Evolutionary conservation across 108 stramenopile species (phyloP).

Genomic region (Fragilariopsis cylindrus): DNA sequence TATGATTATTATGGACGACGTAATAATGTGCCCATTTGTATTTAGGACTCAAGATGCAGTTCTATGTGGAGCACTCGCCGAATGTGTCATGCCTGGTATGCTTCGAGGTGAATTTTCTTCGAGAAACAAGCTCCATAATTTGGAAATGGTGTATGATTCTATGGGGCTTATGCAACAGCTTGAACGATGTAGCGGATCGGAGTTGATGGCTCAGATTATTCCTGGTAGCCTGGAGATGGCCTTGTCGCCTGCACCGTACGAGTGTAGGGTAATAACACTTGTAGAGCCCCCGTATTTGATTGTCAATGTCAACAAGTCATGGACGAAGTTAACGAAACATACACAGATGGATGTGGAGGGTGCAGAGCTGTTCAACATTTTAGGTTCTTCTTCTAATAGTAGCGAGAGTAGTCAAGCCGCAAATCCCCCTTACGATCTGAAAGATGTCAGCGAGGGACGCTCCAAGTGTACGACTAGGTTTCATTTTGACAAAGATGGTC

Average conservation of each 20-base stretch:
- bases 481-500: slow-evolving; percentile 70
- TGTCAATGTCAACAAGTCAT: slow-evolving; percentile 77
- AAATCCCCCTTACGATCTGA: slow-evolving; percentile 35
- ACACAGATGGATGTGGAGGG: slow-evolving; percentile 83
- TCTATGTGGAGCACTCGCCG: slow-evolving; percentile 74
- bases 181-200: slow-evolving; percentile 82
- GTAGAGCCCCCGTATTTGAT: slow-evolving; percentile 70
- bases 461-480: slow-evolving; percentile 59
- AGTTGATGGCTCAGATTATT: slow-evolving; percentile 76
- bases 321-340: slow-evolving; percentile 70
- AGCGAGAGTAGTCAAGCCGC: slow-evolving; percentile 4
- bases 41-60: slow-evolving; percentile 84
- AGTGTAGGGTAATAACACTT: slow-evolving; percentile 76
- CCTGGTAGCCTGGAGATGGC: slow-evolving; percentile 88
- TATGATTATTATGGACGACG: slow-evolving; percentile 78
- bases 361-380: slow-evolving; percentile 52
- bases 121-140: slow-evolving; percentile 61
- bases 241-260: slow-evolving; percentile 56
- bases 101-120: slow-evolving; percentile 68
- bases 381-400: slow-evolving; percentile 44
- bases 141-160: slow-evolving; percentile 86
- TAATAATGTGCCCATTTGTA: slow-evolving; percentile 83
- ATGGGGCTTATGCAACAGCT: slow-evolving; percentile 92
- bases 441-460: slow-evolving; percentile 53
- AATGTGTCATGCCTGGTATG: slow-evolving; percentile 87